These are phyloP conservation scores for Lipomyces sp. DNA, from an alignment of 805 yeast species.

Conservation along the genomic window DNA sequence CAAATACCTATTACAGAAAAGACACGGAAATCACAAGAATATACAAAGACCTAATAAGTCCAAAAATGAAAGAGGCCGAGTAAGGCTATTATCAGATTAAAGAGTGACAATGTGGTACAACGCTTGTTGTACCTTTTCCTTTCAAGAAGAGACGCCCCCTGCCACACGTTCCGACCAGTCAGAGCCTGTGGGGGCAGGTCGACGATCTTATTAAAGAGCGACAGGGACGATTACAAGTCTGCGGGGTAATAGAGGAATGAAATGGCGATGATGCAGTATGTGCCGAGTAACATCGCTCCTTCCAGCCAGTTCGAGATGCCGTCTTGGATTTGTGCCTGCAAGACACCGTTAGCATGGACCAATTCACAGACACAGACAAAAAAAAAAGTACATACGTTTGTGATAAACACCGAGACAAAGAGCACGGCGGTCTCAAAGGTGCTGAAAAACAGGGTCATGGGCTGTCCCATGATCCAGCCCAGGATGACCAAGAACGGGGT, in stretches of 20 bases:
- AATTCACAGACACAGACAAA: background rate
- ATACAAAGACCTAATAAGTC: too few relatives aligned
- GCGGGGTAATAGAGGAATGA: conserved; percentile 87
- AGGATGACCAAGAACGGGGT: conserved; percentile 91
- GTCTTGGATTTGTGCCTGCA: conserved; percentile 55
- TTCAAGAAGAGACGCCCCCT: too few relatives aligned
- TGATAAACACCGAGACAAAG: conserved; percentile 83
- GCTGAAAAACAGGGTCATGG: conserved; percentile 89
- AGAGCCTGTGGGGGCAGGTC: too few relatives aligned
- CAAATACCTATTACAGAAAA: too few relatives aligned
- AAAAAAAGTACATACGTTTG: conserved; percentile 53
- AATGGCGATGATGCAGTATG: conserved; percentile 80
- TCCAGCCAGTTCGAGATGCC: conserved; percentile 97
- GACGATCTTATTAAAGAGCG: too few relatives aligned
- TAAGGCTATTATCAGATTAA: too few relatives aligned
- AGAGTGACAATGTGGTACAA: too few relatives aligned
- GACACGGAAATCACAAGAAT: too few relatives aligned
- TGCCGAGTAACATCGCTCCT: conserved; percentile 86
- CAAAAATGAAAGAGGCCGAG: too few relatives aligned
- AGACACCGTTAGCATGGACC: background rate
- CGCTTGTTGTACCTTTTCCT: too few relatives aligned
- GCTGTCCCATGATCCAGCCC: conserved; percentile 90
- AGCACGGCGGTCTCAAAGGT: conserved; percentile 91
- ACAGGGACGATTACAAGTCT: conserved; percentile 5
- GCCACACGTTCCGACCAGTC: too few relatives aligned